These are phyloP conservation scores for Epichloe typhina DNA, from an alignment of 2,329 filamentous ascomycete genomes.

Conservation along the genomic window DNA sequence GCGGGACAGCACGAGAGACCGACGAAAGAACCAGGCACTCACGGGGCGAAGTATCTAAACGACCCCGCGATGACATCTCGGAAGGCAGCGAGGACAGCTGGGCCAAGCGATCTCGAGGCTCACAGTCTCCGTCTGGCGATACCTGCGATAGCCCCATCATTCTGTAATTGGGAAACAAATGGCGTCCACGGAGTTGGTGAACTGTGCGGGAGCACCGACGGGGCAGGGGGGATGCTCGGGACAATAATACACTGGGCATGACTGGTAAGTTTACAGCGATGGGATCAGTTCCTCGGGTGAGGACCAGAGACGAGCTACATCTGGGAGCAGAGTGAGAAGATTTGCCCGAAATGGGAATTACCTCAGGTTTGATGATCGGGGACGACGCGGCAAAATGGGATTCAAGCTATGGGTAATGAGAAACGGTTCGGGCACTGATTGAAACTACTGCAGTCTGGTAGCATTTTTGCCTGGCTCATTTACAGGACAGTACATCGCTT, in stretches of 20 bases:
- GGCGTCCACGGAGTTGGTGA: background rate
- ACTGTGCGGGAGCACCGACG: background rate
- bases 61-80: background rate
- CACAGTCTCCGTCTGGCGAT: background rate
- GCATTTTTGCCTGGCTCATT: too few relatives aligned
- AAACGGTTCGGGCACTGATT: too few relatives aligned
- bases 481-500: too few relatives aligned
- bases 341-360: background rate
- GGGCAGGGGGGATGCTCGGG: background rate
- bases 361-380: background rate
- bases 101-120: background rate
- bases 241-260: background rate
- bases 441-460: too few relatives aligned
- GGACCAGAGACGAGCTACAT: background rate
- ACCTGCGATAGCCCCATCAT: background rate
- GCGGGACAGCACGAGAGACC: background rate
- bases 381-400: background rate
- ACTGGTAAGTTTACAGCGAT: background rate
- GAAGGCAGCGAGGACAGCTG: background rate
- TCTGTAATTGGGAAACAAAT: background rate
- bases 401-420: background rate
- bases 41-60: background rate
- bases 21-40: background rate
- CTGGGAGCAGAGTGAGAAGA: background rate
- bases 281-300: background rate